Evolutionary conservation across 768 basidiomycete genomes (phyloP).

Genomic region (Pleurotus eryngii): DNA sequence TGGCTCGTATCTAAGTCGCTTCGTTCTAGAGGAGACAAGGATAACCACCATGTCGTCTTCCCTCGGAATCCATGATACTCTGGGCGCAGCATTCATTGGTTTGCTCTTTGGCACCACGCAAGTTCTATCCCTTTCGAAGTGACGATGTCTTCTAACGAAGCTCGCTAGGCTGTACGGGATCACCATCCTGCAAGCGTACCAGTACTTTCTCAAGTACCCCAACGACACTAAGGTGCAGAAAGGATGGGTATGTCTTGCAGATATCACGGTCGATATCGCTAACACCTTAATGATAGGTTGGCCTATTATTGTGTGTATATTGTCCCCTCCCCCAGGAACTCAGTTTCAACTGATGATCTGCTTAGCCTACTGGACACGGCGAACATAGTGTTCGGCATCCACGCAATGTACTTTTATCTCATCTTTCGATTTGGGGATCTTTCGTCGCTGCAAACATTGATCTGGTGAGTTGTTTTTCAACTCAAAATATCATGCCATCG

Average conservation of each 20-base stretch:
- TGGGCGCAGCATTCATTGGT: slow-evolving; percentile 5
- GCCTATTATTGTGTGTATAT: neutral
- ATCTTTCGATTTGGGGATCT: slow-evolving; percentile 2
- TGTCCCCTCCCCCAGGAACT: neutral
- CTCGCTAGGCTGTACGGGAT: slow-evolving; percentile 3
- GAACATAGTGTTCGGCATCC: slow-evolving; percentile 4
- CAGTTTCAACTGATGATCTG: neutral
- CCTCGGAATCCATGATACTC: slow-evolving; percentile 1
- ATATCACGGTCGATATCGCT: neutral
- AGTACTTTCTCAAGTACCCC: slow-evolving; percentile 5
- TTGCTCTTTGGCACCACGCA: slow-evolving; percentile 2
- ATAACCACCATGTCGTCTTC: neutral
- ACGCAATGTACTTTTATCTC: slow-evolving; percentile 6
- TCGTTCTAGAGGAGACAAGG: neutral
- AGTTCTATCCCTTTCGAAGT: neutral
- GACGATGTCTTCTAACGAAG: neutral
- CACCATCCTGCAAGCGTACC: slow-evolving; percentile 4
- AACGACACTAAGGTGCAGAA: neutral
- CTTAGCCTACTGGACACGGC: neutral
- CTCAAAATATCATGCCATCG: neutral
- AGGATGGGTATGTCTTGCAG: neutral
- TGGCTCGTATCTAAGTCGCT: neutral
- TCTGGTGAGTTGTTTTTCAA: neutral
- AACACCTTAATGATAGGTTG: neutral
- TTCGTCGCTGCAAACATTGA: neutral